These are phyloP conservation scores for Pouteria glomerata DNA, from an alignment of 148 eudicot genomes.

Conservation along the genomic window DNA sequence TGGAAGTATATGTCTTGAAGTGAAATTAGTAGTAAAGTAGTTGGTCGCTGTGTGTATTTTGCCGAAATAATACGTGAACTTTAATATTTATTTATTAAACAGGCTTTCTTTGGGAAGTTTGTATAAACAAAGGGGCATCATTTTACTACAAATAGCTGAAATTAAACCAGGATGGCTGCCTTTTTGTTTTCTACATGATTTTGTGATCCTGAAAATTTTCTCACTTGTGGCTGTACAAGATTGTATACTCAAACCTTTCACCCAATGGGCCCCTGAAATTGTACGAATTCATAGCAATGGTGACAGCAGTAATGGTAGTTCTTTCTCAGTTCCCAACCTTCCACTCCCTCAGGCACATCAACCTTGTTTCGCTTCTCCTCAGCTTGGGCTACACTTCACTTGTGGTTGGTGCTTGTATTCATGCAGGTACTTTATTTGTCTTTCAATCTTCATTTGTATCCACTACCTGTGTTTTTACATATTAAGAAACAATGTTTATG, in stretches of 20 bases:
- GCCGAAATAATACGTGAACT: too few relatives aligned
- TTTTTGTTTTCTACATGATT: not conserved
- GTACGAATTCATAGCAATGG: conserved; percentile 85
- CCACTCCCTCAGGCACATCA: conserved; percentile 92
- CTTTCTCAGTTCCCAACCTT: conserved; percentile 84
- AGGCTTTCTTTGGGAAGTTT: not conserved
- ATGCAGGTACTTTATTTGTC: conserved; percentile 47
- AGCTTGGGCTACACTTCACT: conserved; percentile 81
- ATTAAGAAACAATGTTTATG: too few relatives aligned
- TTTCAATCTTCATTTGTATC: not conserved
- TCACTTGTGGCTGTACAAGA: conserved; percentile 34
- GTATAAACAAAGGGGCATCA: not conserved
- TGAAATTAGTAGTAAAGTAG: too few relatives aligned
- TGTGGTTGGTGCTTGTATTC: conserved; percentile 68
- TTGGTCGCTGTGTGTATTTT: too few relatives aligned
- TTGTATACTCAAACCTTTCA: conserved; percentile 53
- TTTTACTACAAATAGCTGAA: not conserved
- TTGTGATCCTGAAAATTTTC: conserved; percentile 2
- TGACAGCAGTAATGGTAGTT: conserved; percentile 72
- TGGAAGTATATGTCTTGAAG: too few relatives aligned
- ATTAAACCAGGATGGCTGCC: not conserved
- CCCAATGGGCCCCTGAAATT: conserved; percentile 63
- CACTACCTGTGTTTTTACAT: not conserved
- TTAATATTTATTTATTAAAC: too few relatives aligned
- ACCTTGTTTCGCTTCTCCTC: conserved; percentile 70